These are phyloP conservation scores for Xylaria sp. DNA, from an alignment of 2,329 filamentous ascomycete species.

Conservation along the genomic window DNA sequence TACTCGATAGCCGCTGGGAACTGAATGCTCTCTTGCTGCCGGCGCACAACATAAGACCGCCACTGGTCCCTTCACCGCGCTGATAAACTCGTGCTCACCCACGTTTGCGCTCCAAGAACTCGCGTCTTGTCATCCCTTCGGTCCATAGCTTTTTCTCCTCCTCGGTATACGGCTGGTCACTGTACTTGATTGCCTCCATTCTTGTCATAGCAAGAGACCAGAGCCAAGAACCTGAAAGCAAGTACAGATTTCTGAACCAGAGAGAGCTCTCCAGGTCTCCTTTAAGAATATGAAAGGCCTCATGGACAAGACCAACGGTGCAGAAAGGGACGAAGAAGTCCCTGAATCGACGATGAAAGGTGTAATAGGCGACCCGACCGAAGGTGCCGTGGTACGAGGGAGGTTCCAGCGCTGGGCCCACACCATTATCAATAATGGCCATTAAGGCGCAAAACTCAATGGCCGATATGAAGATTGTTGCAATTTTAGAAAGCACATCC, in stretches of 20 bases:
- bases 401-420: constrained; percentile 23
- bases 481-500: constrained; percentile 24
- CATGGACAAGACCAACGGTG: constrained; percentile 14
- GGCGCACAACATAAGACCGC: too few relatives aligned
- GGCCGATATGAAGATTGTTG: constrained; percentile 14
- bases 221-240: constrained; percentile 19
- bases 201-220: constrained; percentile 17
- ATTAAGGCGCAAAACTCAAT: constrained; percentile 6
- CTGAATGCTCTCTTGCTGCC: too few relatives aligned
- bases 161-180: constrained; percentile 23
- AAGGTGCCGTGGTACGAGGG: constrained; percentile 20
- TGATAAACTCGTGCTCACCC: not conserved
- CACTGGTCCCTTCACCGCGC: too few relatives aligned
- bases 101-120: constrained; percentile 29
- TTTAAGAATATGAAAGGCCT: not conserved
- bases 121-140: constrained; percentile 26
- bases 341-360: constrained; percentile 27
- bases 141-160: constrained; percentile 29
- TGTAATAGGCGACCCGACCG: constrained; percentile 22
- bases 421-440: constrained; percentile 7
- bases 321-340: constrained; percentile 19
- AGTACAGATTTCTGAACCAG: constrained; percentile 15
- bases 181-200: constrained; percentile 19
- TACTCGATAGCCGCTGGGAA: too few relatives aligned
- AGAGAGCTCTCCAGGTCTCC: constrained; percentile 5